These are phyloP conservation scores for Aspergillus homomorphus DNA, from an alignment of 495 filamentous ascomycete genomes.

Conservation along the genomic window DNA sequence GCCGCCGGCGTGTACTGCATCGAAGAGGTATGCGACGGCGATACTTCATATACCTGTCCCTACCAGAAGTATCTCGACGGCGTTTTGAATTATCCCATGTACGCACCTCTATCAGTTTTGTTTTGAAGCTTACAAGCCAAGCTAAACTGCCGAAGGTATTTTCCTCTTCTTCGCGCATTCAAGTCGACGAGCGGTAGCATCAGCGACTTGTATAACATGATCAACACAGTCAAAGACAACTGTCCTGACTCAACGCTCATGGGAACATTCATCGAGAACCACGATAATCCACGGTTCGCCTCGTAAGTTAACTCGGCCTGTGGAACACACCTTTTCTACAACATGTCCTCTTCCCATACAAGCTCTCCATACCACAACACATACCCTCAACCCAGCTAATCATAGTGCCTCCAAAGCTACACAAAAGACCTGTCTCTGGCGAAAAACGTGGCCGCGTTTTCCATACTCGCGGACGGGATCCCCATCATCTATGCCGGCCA, in stretches of 20 bases:
- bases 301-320: slow-evolving; percentile 34
- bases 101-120: not conserved
- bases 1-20: slow-evolving; percentile 69
- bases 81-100: slow-evolving; percentile 63
- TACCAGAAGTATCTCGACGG: slow-evolving; percentile 62
- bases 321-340: no score
- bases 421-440: slow-evolving; percentile 49
- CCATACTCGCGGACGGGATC: slow-evolving; percentile 66
- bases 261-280: slow-evolving; percentile 77
- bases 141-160: slow-evolving; percentile 35
- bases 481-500: slow-evolving; percentile 69
- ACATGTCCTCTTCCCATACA: no score
- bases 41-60: slow-evolving; percentile 56
- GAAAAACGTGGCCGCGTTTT: slow-evolving; percentile 69
- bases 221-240: slow-evolving; percentile 50
- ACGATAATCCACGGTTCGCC: slow-evolving; percentile 69
- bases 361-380: not conserved
- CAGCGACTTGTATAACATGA: slow-evolving; percentile 55
- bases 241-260: slow-evolving; percentile 63
- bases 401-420: slow-evolving; percentile 37
- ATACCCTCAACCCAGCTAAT: not conserved
- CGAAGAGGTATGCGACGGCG: slow-evolving; percentile 66
- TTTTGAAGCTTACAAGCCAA: no score
- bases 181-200: slow-evolving; percentile 57
- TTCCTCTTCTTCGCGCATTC: slow-evolving; percentile 60